Evolutionary conservation across 139 green algal species (phyloP).

Genomic region (Monoraphidium neglectum): DNA sequence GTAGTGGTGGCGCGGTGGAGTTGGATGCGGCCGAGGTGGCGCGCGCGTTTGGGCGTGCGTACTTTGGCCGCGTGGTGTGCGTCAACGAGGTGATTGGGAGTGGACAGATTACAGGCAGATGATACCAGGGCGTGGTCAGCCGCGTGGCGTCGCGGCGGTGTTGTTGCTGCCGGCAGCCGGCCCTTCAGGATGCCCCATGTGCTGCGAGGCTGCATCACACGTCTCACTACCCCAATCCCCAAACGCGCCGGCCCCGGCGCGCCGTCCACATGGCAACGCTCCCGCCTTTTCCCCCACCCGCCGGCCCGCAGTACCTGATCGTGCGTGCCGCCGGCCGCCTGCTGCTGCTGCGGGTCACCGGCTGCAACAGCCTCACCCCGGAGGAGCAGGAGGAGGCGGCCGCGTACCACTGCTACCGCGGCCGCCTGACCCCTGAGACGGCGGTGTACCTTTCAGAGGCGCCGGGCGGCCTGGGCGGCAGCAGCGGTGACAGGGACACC

Average conservation of each 20-base stretch:
- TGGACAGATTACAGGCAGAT: neutral
- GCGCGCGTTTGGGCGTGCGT: slow-evolving; percentile 19
- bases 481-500: too few species aligned
- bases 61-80: slow-evolving; percentile 37
- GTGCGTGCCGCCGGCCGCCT: neutral
- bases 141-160: neutral
- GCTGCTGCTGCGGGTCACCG: slow-evolving; percentile 48
- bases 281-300: neutral
- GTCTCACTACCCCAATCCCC: neutral
- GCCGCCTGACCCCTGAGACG: too few species aligned
- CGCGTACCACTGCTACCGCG: slow-evolving; percentile 70
- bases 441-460: neutral
- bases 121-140: neutral
- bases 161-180: too few species aligned
- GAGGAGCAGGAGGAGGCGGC: slow-evolving; percentile 43
- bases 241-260: neutral
- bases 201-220: neutral
- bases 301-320: slow-evolving; percentile 17
- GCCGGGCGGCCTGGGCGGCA: too few species aligned
- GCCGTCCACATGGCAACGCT: too few species aligned
- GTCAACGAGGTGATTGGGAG: slow-evolving; percentile 40
- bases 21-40: slow-evolving; percentile 36
- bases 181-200: too few species aligned
- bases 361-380: slow-evolving; percentile 40
- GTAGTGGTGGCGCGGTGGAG: slow-evolving; percentile 14